A percentile compares a stretch with the other conserved stretches of the same genome.
Conservation (phyloP, 805 yeast species). For the Yarrowia alimentaria region DNA sequence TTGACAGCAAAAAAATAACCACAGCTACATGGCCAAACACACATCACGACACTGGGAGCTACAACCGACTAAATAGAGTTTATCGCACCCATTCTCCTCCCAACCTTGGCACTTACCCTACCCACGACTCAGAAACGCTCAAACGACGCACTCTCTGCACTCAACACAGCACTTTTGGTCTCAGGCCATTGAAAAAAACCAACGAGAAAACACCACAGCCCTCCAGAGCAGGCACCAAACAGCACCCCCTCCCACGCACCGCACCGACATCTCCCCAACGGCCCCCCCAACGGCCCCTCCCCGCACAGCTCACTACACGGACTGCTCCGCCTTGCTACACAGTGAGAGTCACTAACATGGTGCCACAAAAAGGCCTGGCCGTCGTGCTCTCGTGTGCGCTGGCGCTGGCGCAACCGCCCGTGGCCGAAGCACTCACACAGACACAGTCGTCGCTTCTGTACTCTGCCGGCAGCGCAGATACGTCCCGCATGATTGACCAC, state of each 20-base stretch:
- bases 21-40: no score
- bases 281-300: background rate
- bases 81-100: no score
- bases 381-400: slow-evolving; percentile 17
- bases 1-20: no score
- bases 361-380: slow-evolving; percentile 28
- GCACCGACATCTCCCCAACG: no score
- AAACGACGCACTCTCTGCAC: slow-evolving; percentile 21
- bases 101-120: slow-evolving; percentile 20
- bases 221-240: background rate
- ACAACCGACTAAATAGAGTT: no score
- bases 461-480: slow-evolving; percentile 27
- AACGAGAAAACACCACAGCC: background rate
- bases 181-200: background rate
- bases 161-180: slow-evolving; percentile 15
- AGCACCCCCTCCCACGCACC: background rate
- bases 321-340: no score
- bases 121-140: slow-evolving; percentile 20
- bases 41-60: no score
- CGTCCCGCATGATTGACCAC: slow-evolving; percentile 20
- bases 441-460: slow-evolving; percentile 19
- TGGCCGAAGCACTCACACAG: background rate
- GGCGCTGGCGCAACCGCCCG: slow-evolving; percentile 20
- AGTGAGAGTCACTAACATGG: slow-evolving; percentile 10
- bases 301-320: background rate